Evolutionary conservation across 306 rosid species (phyloP).

Genomic region (Cercis canadensis): DNA sequence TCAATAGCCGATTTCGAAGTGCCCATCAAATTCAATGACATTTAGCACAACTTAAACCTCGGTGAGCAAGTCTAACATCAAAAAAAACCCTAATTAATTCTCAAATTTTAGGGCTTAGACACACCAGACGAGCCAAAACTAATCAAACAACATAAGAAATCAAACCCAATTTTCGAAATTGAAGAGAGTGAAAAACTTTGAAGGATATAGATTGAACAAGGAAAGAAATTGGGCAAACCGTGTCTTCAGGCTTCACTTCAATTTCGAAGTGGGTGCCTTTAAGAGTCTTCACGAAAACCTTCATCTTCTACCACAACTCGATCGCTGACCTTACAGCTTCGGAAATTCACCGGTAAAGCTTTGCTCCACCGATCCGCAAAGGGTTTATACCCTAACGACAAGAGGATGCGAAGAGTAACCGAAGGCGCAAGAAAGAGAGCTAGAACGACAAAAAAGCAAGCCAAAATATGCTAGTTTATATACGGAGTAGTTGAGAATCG

Average conservation of each 20-base stretch:
- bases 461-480: constrained; percentile 17
- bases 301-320: constrained; percentile 58
- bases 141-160: background rate
- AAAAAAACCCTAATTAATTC: constrained; percentile 62
- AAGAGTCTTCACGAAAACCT: constrained; percentile 88
- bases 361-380: constrained; percentile 46
- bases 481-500: constrained; percentile 7
- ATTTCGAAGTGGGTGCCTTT: constrained; percentile 90
- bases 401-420: constrained; percentile 33
- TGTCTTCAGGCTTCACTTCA: constrained; percentile 73
- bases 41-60: background rate
- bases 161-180: background rate
- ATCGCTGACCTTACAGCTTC: constrained; percentile 43
- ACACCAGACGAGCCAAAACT: constrained; percentile 1
- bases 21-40: constrained; percentile 30
- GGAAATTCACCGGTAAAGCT: constrained; percentile 37
- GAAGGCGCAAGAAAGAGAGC: constrained; percentile 36
- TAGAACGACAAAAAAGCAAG: constrained; percentile 9
- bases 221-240: constrained; percentile 47
- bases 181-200: background rate
- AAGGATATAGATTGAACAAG: constrained; percentile 1
- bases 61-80: background rate
- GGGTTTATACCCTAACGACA: constrained; percentile 41
- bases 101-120: constrained; percentile 7
- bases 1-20: constrained; percentile 6